A percentile compares a stretch with the other conserved stretches of the same genome.
phyloP scores from a whole-genome alignment of 2,329 filamentous ascomycete species.

The Apiospora malaysiana region DNA sequence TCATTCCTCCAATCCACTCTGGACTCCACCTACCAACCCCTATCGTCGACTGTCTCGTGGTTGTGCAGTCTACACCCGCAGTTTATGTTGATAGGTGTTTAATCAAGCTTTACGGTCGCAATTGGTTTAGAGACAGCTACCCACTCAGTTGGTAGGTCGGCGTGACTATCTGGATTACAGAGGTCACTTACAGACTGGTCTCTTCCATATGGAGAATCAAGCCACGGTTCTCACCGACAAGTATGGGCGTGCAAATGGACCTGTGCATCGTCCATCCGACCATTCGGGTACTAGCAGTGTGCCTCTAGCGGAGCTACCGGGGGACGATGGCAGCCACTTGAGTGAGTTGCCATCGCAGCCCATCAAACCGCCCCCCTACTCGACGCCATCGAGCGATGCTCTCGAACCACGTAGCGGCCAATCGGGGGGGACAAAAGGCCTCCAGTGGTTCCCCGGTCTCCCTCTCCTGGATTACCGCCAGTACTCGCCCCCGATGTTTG shows the following conservation, averaged over 20 bases:
- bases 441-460: slow-evolving; percentile 52
- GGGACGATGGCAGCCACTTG: background rate
- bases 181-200: background rate
- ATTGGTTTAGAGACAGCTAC: background rate
- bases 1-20: background rate
- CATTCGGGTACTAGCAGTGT: background rate
- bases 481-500: slow-evolving; percentile 59
- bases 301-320: background rate
- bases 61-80: background rate
- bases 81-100: background rate
- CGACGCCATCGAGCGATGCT: slow-evolving; percentile 33
- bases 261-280: slow-evolving; percentile 12
- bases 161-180: background rate
- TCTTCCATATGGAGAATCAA: slow-evolving; percentile 15
- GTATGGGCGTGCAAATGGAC: background rate
- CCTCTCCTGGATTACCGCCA: slow-evolving; percentile 57
- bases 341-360: background rate
- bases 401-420: slow-evolving; percentile 26
- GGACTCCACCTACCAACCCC: background rate
- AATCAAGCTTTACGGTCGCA: background rate
- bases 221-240: slow-evolving; percentile 1
- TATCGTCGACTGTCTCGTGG: background rate
- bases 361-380: slow-evolving; percentile 36
- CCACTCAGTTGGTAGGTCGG: background rate
- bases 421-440: slow-evolving; percentile 30